Conservation (phyloP, 208 protist species). For the Leishmania lainsoni region DNA sequence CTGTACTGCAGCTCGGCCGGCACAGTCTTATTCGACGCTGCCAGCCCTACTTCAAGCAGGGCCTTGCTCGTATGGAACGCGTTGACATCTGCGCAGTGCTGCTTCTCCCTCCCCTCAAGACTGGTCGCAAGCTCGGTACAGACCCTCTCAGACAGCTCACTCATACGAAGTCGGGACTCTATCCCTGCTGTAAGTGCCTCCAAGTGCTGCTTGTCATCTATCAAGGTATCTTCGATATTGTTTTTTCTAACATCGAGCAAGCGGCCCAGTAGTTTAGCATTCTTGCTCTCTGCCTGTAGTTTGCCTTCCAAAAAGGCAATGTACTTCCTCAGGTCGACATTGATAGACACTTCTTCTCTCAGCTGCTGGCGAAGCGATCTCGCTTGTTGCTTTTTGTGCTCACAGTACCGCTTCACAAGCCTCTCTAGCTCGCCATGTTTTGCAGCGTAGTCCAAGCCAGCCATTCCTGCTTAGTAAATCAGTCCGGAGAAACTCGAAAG, state of each 20-base stretch:
- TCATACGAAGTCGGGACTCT: slow-evolving; percentile 2
- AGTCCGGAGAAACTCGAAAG: not conserved
- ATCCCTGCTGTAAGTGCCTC: not conserved
- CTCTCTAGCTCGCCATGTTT: slow-evolving; percentile 24
- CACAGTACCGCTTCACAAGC: slow-evolving; percentile 21
- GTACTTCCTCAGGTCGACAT: slow-evolving; percentile 24
- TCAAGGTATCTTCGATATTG: not conserved
- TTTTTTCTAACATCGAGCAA: not conserved
- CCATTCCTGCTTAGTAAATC: slow-evolving; percentile 3
- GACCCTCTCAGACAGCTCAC: slow-evolving; percentile 15
- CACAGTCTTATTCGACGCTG: slow-evolving; percentile 5
- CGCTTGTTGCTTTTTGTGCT: slow-evolving; percentile 12
- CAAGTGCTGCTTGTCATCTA: not conserved
- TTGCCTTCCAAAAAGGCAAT: slow-evolving; percentile 20
- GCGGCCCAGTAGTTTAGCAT: not conserved
- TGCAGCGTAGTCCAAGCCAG: not conserved
- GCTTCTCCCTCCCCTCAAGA: slow-evolving; percentile 11
- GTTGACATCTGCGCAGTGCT: slow-evolving; percentile 8
- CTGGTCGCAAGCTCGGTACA: slow-evolving; percentile 1
- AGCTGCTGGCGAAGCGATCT: slow-evolving; percentile 13
- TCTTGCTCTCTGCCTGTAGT: slow-evolving; percentile 2
- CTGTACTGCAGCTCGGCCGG: slow-evolving; percentile 6
- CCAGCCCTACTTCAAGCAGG: slow-evolving; percentile 12
- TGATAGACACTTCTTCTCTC: slow-evolving; percentile 16
- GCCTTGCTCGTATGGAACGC: slow-evolving; percentile 6